Conservation (phyloP, 805 yeast genomes). For the Sugiyamaella smithiae region DNA sequence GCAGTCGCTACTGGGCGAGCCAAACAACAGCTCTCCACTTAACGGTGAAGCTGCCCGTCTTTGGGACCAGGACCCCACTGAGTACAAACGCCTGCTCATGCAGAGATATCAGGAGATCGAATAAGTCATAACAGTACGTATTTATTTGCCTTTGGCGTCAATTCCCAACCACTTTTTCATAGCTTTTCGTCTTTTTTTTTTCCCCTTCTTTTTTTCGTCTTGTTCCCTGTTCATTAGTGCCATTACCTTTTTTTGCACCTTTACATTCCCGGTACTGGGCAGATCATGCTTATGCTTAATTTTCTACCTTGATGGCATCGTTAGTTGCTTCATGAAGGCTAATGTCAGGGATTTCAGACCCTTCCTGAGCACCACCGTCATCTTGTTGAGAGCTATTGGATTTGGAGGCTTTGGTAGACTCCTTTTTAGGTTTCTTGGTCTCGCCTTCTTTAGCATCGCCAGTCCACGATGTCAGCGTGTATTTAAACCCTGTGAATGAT, state of each 20-base stretch:
- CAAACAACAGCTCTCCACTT: slow-evolving; percentile 55
- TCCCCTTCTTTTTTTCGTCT: too few species aligned
- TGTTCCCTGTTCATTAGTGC: too few species aligned
- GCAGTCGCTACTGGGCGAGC: slow-evolving; percentile 61
- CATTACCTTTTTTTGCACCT: too few species aligned
- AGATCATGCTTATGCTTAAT: too few species aligned
- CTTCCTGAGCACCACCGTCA: not conserved
- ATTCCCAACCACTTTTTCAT: not conserved
- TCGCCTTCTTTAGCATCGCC: slow-evolving; percentile 21
- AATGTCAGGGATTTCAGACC: not conserved
- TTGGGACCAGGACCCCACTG: slow-evolving; percentile 46
- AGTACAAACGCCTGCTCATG: slow-evolving; percentile 40
- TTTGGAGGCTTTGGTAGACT: too few species aligned
- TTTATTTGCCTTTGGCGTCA: too few species aligned
- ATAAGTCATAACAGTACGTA: slow-evolving; percentile 8
- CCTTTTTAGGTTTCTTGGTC: too few species aligned
- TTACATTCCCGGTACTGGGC: too few species aligned
- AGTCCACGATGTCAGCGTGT: slow-evolving; percentile 39
- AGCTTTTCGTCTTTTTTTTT: too few species aligned
- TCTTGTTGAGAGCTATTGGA: too few species aligned
- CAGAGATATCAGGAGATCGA: slow-evolving; percentile 40
- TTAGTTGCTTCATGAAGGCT: not conserved
- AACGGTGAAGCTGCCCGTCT: slow-evolving; percentile 57
- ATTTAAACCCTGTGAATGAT: slow-evolving; percentile 46
- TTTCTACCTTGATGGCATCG: not conserved